Percentiles rank a stretch among this genome's conserved stretches.
These are phyloP conservation scores for Aspergillus egyptiacus DNA, from an alignment of 495 filamentous ascomycete genomes.

Conservation along the genomic window DNA sequence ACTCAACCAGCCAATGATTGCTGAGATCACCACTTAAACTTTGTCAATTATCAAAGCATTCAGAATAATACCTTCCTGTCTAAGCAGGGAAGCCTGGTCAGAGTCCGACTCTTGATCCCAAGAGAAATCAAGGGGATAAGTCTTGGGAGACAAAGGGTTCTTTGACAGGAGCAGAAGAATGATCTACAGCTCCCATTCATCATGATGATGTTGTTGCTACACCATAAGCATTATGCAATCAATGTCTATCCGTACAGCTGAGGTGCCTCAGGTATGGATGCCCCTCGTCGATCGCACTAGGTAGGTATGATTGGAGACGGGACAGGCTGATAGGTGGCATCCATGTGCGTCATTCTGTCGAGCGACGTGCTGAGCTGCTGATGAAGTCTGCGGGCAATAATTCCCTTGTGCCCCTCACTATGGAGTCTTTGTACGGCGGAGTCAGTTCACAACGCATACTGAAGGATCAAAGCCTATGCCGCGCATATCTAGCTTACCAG, in stretches of 20 bases:
- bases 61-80: background rate
- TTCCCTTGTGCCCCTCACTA: background rate
- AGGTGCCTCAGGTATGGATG: background rate
- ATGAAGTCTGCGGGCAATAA: background rate
- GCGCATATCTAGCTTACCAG: constrained; percentile 13
- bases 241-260: background rate
- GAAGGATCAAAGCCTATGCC: constrained; percentile 13
- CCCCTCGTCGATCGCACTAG: background rate
- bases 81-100: background rate
- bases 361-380: background rate
- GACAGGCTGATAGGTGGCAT: background rate
- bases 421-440: too few relatives aligned
- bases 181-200: too few relatives aligned
- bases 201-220: background rate
- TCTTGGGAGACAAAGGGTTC: too few relatives aligned
- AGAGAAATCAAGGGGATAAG: too few relatives aligned
- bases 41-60: background rate
- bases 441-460: background rate
- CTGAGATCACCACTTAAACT: constrained; percentile 1
- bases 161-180: too few relatives aligned
- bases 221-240: background rate
- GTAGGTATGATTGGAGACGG: too few relatives aligned
- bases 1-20: background rate
- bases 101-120: too few relatives aligned
- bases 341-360: background rate